Base-by-base conservation (phyloP, 176 grass and related monocot genomes). In the Rhipidocladum racemiflorum region DNA sequence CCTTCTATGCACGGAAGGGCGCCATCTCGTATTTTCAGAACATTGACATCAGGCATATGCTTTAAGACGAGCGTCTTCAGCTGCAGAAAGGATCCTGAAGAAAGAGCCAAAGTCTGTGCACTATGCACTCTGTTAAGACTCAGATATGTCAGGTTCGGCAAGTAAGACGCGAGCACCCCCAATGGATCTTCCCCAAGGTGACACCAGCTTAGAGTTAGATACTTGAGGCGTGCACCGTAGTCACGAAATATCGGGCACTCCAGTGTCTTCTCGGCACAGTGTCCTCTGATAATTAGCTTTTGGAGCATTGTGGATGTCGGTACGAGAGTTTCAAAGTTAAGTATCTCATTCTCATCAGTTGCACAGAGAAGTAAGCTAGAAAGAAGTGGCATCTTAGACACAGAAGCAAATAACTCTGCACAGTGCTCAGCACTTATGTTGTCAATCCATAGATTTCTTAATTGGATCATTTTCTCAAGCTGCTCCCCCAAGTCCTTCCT, bases 241-340 rank as follows among this genome's bases (percentile, higher is more conserved):
- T 38, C 2, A 8, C 42, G 35, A 65, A 86, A 79, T 9, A 72
- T 2, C n/a, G 18, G 53, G 28, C 54, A 62, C 4, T 9, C 3
- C n/a, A 85, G 43, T 56, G 61, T n/a, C 0, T 3, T 28, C 24
- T 67, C 48, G 15, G 18, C 16, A 5, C 46, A 70, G 34, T 27
- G 14, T 23, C 40, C 63, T 55, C 38, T 46, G 38, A 81, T 50
- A 81, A 68, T 65, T 28, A 82, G 10, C 42, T 12, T 83, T 39
- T 83, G 66, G 9, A 83, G 80, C 4, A 25, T 73, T 14, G 66
- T 55, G 12, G 30, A 72, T 10, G 28, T 59, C 0, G 66, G 66
- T 2, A 28, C 6, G 9, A 83, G 20, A 13, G 43, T 2, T 18
- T 83, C 12, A 5, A 83, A 29, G 32, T 16, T 7, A 61, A 79